Percentiles rank a stretch among this genome's conserved stretches.
phyloP scores from a whole-genome alignment of 306 rosid species.

The Cucumis melo region DNA sequence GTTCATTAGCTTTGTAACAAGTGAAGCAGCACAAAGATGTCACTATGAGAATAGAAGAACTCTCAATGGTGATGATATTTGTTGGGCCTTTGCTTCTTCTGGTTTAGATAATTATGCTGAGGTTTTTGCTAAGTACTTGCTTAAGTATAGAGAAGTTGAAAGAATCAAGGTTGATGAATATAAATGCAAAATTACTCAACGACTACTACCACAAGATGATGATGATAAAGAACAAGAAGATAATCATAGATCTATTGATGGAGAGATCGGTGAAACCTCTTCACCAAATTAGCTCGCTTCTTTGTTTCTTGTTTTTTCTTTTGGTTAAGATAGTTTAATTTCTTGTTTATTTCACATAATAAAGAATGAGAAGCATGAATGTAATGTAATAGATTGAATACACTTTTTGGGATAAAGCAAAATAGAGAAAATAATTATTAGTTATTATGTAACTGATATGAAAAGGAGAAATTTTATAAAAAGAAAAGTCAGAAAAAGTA shows the following conservation, averaged over 20 bases:
- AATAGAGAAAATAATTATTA: too few species aligned
- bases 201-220: background rate
- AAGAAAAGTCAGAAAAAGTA: too few species aligned
- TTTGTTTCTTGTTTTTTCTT: too few species aligned
- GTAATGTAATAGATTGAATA: too few species aligned
- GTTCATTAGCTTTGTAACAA: conserved; percentile 79
- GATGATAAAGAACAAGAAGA: too few species aligned
- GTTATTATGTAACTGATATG: too few species aligned
- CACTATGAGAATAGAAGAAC: conserved; percentile 82
- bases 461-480: too few species aligned
- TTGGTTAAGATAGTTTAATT: too few species aligned
- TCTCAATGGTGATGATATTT: conserved; percentile 73
- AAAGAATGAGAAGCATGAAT: too few species aligned
- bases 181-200: background rate
- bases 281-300: background rate
- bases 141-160: conserved; percentile 3
- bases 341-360: too few species aligned
- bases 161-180: background rate
- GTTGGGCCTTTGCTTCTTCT: conserved; percentile 83
- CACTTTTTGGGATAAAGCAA: too few species aligned
- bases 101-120: conserved; percentile 87
- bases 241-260: background rate
- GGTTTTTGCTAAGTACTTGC: conserved; percentile 52
- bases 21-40: conserved; percentile 74
- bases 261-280: background rate